A percentile compares a stretch with the other conserved stretches of the same genome.
These are phyloP conservation scores for Trypanosoma scelopori DNA, from an alignment of 208 protist genomes.

Conservation along the genomic window DNA sequence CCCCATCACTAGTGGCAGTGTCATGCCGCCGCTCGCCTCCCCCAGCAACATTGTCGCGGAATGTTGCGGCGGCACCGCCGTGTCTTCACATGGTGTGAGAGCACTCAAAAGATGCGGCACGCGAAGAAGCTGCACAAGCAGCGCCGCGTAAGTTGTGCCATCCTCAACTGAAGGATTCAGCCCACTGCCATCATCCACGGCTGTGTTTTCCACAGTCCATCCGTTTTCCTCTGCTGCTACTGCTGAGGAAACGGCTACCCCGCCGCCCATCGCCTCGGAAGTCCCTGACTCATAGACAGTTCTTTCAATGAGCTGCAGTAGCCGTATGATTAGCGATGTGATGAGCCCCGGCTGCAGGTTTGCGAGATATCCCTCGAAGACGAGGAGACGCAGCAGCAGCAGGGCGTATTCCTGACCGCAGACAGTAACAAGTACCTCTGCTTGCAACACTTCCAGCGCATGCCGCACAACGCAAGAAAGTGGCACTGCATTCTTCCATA, in stretches of 20 bases:
- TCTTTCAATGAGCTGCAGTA: slow-evolving; percentile 48
- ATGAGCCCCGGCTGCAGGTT: slow-evolving; percentile 42
- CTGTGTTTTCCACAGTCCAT: no score
- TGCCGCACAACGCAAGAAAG: slow-evolving; percentile 52
- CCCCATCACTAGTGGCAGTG: slow-evolving; percentile 26
- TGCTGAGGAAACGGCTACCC: neutral
- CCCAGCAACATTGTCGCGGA: neutral
- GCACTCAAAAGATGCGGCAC: slow-evolving; percentile 26
- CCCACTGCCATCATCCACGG: neutral
- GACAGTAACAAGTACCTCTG: slow-evolving; percentile 44
- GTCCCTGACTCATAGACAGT: slow-evolving; percentile 18
- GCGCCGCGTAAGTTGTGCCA: slow-evolving; percentile 25
- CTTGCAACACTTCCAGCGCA: slow-evolving; percentile 71
- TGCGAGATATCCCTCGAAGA: slow-evolving; percentile 50
- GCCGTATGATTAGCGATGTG: slow-evolving; percentile 32
- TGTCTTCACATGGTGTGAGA: slow-evolving; percentile 28
- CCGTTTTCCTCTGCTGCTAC: neutral
- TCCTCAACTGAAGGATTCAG: slow-evolving; percentile 19
- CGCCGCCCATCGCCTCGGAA: neutral
- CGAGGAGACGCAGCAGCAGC: slow-evolving; percentile 49
- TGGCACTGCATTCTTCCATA: slow-evolving; percentile 73
- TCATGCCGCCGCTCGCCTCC: neutral
- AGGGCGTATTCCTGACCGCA: slow-evolving; percentile 63
- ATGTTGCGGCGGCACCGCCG: neutral
- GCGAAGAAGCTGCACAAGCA: slow-evolving; percentile 29